Evolutionary conservation across 495 filamentous ascomycete species (phyloP).

Genomic region (Podospora pseudopauciseta): DNA sequence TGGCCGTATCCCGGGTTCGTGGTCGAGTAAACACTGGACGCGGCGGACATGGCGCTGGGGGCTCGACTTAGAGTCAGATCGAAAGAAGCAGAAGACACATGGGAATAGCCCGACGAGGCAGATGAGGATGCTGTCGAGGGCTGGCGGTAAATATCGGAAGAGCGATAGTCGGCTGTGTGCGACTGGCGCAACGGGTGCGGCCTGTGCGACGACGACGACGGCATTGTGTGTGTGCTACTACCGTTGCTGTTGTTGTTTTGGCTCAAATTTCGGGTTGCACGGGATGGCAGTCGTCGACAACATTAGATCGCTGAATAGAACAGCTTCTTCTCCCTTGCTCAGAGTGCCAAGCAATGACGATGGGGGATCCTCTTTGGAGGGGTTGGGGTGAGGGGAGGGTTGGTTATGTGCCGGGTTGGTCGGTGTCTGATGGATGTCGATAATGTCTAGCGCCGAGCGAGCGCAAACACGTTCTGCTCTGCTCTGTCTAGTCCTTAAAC

Average conservation of each 20-base stretch:
- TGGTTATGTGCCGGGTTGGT: no score
- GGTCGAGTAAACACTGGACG: slow-evolving; percentile 58
- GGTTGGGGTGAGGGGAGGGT: neutral
- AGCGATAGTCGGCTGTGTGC: slow-evolving; percentile 57
- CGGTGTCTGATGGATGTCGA: neutral
- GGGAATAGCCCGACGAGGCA: slow-evolving; percentile 71
- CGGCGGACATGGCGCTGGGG: slow-evolving; percentile 51
- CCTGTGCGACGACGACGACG: slow-evolving; percentile 44
- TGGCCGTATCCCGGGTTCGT: slow-evolving; percentile 47
- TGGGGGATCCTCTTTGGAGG: neutral
- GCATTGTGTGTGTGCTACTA: slow-evolving; percentile 7
- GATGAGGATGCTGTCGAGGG: slow-evolving; percentile 73
- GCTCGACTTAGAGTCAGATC: slow-evolving; percentile 57
- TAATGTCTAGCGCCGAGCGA: neutral
- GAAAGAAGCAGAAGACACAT: slow-evolving; percentile 58
- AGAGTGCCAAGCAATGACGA: neutral
- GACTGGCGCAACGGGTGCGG: slow-evolving; percentile 58
- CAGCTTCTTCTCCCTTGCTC: slow-evolving; percentile 8
- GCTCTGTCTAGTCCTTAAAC: neutral
- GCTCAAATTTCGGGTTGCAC: slow-evolving; percentile 10
- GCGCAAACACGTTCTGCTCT: no score
- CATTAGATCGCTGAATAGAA: slow-evolving; percentile 18
- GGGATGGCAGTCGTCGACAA: slow-evolving; percentile 15
- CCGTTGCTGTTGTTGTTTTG: slow-evolving; percentile 16
- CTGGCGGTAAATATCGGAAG: slow-evolving; percentile 56